These are phyloP conservation scores for Rhizophagus clarus DNA, from an alignment of 192 early-diverging fungal species.

Conservation along the genomic window DNA sequence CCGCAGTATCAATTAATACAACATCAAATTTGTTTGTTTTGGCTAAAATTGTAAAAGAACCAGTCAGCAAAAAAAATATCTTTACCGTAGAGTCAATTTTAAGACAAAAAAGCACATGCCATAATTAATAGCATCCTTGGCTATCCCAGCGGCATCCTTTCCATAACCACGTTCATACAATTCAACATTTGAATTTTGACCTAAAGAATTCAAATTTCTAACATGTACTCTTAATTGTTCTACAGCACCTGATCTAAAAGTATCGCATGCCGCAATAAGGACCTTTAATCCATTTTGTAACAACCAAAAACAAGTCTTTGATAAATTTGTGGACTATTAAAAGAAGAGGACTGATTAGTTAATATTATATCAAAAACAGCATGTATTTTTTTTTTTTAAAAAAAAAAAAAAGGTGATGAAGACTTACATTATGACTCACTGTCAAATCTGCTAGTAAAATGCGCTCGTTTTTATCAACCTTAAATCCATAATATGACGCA, in stretches of 20 bases:
- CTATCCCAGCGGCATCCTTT: slow-evolving; percentile 94
- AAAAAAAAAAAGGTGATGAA: background rate
- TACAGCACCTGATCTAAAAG: slow-evolving; percentile 94
- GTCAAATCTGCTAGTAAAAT: slow-evolving; percentile 52
- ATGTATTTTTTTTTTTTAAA: background rate
- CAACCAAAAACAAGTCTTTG: slow-evolving; percentile 95
- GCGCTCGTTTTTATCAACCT: slow-evolving; percentile 56
- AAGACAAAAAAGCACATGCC: slow-evolving; percentile 49
- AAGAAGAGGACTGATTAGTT: background rate
- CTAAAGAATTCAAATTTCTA: slow-evolving; percentile 82
- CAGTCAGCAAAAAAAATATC: background rate
- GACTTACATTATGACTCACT: slow-evolving; percentile 41
- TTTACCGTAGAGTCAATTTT: too few relatives aligned
- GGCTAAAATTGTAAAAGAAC: slow-evolving; percentile 43
- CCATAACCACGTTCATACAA: slow-evolving; percentile 96
- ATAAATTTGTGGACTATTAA: slow-evolving; percentile 88
- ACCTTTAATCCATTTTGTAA: slow-evolving; percentile 88
- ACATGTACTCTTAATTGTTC: slow-evolving; percentile 93
- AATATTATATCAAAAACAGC: background rate
- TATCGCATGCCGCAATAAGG: slow-evolving; percentile 95
- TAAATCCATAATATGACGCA: slow-evolving; percentile 56
- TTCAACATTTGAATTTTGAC: slow-evolving; percentile 67
- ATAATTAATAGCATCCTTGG: slow-evolving; percentile 89
- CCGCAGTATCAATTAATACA: slow-evolving; percentile 94
- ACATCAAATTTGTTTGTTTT: slow-evolving; percentile 79